phyloP scores from a whole-genome alignment of 1,284 basidiomycete genomes.

The Hortiboletus rubellus region DNA sequence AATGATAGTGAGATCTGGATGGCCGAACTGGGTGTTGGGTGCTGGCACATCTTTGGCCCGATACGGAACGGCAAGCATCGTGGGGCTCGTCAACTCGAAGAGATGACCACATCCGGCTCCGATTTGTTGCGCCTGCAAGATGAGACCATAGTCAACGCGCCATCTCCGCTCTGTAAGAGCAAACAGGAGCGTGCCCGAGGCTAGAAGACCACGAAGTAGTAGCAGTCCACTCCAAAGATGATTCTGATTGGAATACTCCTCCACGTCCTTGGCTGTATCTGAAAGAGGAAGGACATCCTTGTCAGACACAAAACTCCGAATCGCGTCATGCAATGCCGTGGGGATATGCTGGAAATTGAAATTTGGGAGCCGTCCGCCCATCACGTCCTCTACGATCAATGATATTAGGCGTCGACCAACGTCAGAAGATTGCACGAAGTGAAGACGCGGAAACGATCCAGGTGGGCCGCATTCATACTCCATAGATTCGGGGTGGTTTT shows the following conservation, averaged over 20 bases:
- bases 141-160: constrained; percentile 1
- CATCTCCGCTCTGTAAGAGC: not conserved
- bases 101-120: no score
- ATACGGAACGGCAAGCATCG: constrained; percentile 1
- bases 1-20: no score
- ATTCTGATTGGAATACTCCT: not conserved
- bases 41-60: not conserved
- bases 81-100: not conserved
- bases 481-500: not conserved
- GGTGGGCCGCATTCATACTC: not conserved
- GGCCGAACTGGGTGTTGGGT: no score
- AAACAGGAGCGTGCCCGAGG: not conserved
- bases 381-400: not conserved
- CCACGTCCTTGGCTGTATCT: not conserved
- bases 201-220: not conserved
- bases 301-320: not conserved
- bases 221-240: not conserved
- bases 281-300: not conserved
- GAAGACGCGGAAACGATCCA: not conserved
- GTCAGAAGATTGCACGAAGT: not conserved
- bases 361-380: not conserved
- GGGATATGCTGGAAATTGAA: not conserved
- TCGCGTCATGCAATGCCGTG: not conserved
- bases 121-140: no score
- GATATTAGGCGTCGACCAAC: not conserved